A percentile compares a stretch with the other conserved stretches of the same genome.
Evolutionary conservation across 225 moss, liverwort and hornwort species (phyloP).

Genomic region (Thuidium tamariscinum): DNA sequence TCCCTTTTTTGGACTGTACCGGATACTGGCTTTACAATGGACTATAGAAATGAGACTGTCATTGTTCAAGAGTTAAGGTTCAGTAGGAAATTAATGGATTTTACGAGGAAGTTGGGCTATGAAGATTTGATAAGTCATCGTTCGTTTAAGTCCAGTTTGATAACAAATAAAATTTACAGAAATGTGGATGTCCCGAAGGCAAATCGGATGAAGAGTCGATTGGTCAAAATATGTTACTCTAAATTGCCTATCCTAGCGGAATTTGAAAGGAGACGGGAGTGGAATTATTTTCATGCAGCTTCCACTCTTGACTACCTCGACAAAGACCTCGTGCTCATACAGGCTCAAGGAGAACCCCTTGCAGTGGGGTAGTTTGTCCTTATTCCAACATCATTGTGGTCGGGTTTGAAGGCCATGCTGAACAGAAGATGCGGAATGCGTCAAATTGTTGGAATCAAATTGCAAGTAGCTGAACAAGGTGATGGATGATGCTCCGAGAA

Average conservation of each 20-base stretch:
- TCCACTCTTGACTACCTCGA: not conserved
- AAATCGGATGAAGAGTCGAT: fast-evolving
- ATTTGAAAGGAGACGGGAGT: not conserved
- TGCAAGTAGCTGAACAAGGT: not conserved
- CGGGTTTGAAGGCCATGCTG: not conserved
- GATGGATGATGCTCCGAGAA: not conserved
- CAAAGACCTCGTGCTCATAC: no score
- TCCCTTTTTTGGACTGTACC: fast-evolving
- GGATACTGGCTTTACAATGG: not conserved
- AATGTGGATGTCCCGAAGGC: not conserved
- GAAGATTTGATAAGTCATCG: fast-evolving
- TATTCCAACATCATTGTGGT: not conserved
- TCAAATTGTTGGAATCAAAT: not conserved
- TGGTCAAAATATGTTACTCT: fast-evolving
- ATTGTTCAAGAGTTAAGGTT: fast-evolving
- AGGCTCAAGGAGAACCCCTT: fast-evolving
- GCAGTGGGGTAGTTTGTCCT: not conserved
- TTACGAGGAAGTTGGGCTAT: fast-evolving
- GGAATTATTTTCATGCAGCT: not conserved
- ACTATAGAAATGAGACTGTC: not conserved
- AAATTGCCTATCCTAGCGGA: fast-evolving
- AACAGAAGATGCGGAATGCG: not conserved
- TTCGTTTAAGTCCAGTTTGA: not conserved
- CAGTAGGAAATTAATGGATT: not conserved
- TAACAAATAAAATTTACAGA: not conserved